Evolutionary conservation across 768 basidiomycete genomes (phyloP), one percentile per base, ranked within the genome.

Genomic region (Hygrocybe punicea): DNA sequence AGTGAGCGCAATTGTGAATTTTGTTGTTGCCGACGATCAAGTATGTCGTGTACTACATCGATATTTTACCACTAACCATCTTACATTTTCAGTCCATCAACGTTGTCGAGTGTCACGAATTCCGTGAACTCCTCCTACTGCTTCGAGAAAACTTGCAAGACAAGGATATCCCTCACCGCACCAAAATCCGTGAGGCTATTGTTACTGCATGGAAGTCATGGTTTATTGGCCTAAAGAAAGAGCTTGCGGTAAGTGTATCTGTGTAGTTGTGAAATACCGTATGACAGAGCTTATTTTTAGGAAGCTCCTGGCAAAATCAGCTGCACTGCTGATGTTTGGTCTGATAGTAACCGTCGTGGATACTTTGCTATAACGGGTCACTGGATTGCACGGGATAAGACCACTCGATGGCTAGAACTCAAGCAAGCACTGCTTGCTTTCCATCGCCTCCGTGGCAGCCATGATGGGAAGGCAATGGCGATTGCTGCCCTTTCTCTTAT

Each of bases 61-160:
- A 33, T 24, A 21, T 35, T n/a, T 24, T 17, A 37, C n/a, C 36
- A 33, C n/a, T 53, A 33, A 53, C 35, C 34, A 21, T 21, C 16
- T 29, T 29, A 29, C 51, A 36, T 39, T 54, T 52, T 34, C 29
- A 69, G 68, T 65, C 67, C 3, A 62, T 70, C 19, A 69, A 66
- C 51, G 56, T 71, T 33, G 58, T 71, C n/a, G 63, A 71, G 35
- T 58, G 63, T 37, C 58, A 29, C 13, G 63, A 69, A 33, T 71
- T 72, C 45, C 36, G 62, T 14, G 44, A 60, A 29, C 62, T 72
- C 6, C 57, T 72, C 14, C 58, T 66, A 11, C 47, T 68, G 14
- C 56, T 71, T 13, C 35, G 54, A 16, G 56, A 65, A 16, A 59
- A 67, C 14, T 55, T 70, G 16, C 21, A 48, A 24, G 65, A 70